Base-by-base conservation (phyloP, 2,329 filamentous ascomycete genomes). In the Pyrenochaeta sp. region DNA sequence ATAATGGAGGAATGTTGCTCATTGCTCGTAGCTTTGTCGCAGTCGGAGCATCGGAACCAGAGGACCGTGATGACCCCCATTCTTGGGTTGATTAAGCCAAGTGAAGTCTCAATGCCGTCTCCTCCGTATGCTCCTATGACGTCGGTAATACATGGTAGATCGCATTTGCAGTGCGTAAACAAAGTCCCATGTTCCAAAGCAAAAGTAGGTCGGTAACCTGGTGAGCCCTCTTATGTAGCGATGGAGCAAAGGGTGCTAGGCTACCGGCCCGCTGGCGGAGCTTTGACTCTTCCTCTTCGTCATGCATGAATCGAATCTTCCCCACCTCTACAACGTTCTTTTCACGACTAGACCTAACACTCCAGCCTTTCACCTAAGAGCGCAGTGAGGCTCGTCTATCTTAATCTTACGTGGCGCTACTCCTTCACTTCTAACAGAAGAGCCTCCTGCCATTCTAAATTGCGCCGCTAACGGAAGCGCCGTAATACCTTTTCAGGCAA, bases 241-340 rank as follows among this genome's bases (percentile, higher is more conserved):
- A 49, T 33, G 37, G 30, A 41, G 50, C 46, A 32, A 46, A 54
- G 35, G 44, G 36, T 50, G 49, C 42, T 42, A 46, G 37, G 50
- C 42, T 39, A 30, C 45, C 51, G 40, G 55, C 33, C 51, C 48
- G 51, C 52, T 31, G 51, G 55, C 49, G 48, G 53, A 56, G 56
- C 56, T 56, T 56, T 47, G 52, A 49, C 56, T 59, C 54, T 47
- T 48, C 20, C 20, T 41, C 42, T 48, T 58, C 54, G 54, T 58
- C 54, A 58, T 58, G 41, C 47, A 45, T 57, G 46, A 51, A 23
- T 48, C 23, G 23, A 27, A 55, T 51, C 54, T 37, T 51, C 51
- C 56, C 56, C 56, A 53, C 56, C 56, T 52, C 49, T 39, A 52
- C 36, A 27, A 33, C 53, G 41, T 46, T 52, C 49, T 58, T 51